Base-by-base conservation (phyloP, 148 eudicot genomes). In the Gaultheria prostrata region DNA sequence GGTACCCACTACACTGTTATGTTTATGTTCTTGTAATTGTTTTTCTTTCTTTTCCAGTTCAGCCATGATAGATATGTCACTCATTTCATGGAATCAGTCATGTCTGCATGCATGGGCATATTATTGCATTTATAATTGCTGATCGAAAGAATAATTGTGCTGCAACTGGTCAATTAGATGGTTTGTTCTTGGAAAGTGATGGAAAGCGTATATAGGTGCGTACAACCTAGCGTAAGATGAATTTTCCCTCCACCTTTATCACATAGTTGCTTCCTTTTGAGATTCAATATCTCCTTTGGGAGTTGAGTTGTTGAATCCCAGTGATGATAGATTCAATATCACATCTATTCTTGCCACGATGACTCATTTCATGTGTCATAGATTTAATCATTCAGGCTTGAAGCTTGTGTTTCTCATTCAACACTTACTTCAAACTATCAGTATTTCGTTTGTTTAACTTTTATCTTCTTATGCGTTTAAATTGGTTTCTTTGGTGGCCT, bases 1-100 rank as follows among this genome's bases (percentile, higher is more conserved):
- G 99, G 98, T 95, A 90, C 28, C 12, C 0, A 57, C 30, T 74
- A 17, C n/a, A n/a, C 26, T 30, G 7, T 17, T n/a, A 28, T n/a
- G 18, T 80, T 79, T 15, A 1, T 80, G 8, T 43, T 43, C 63
- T 78, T 35, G 17, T 48, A 46, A 26, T 48, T 46, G 15, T 17
- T 17, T 80, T 80, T 61, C 20, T 39, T 81, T 69, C 65, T 46
- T 18, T 59, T 71, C 50, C 59, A 49, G 39, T 39, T 48, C 32
- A 67, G 83, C 50, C 6, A 7, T 67, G 45, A 81, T 48, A 33
- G 61, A 13, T 43, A 56, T 79, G 69, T 79, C 28, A 2, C 49
- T 24, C 13, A 35, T 33, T 79, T 80, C 33, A 46, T 43, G 46
- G 53, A 61, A 61, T 43, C 12, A 43, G 46, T 43, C 2, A 61